These are phyloP conservation scores for Pseudogymnoascus sp. DNA, from an alignment of 2,329 filamentous ascomycete species.

Conservation along the genomic window DNA sequence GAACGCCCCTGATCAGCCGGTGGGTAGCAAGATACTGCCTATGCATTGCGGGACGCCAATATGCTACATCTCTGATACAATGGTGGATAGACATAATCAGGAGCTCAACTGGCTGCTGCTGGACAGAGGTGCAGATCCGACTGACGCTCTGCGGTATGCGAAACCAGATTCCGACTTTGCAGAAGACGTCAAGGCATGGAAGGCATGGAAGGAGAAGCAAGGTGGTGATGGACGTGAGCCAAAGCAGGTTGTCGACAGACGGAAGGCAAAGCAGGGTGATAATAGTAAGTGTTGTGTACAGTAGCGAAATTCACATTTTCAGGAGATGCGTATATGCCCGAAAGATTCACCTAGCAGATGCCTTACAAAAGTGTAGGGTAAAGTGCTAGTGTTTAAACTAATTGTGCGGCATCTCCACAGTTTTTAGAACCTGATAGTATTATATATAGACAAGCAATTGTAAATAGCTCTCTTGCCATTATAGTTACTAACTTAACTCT, in stretches of 20 bases:
- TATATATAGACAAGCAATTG: too few species aligned
- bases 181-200: conserved; percentile 1
- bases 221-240: not conserved
- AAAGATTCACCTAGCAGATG: not conserved
- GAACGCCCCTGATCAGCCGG: not conserved
- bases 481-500: not conserved
- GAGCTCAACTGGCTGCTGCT: conserved; percentile 11
- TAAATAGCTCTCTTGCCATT: too few species aligned
- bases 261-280: not conserved
- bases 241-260: not conserved
- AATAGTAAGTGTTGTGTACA: conserved; percentile 2
- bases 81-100: not conserved
- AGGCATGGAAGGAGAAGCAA: not conserved
- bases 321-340: not conserved
- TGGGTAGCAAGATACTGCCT: not conserved
- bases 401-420: not conserved
- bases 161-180: not conserved
- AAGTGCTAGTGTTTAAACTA: not conserved
- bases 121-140: conserved; percentile 12
- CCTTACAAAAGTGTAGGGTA: not conserved
- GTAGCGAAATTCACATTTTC: not conserved
- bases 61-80: conserved; percentile 8
- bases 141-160: not conserved
- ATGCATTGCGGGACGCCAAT: conserved; percentile 9
- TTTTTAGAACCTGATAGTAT: too few species aligned